phyloP scores from a whole-genome alignment of 768 basidiomycete species.

The Tulasnella sp. region DNA sequence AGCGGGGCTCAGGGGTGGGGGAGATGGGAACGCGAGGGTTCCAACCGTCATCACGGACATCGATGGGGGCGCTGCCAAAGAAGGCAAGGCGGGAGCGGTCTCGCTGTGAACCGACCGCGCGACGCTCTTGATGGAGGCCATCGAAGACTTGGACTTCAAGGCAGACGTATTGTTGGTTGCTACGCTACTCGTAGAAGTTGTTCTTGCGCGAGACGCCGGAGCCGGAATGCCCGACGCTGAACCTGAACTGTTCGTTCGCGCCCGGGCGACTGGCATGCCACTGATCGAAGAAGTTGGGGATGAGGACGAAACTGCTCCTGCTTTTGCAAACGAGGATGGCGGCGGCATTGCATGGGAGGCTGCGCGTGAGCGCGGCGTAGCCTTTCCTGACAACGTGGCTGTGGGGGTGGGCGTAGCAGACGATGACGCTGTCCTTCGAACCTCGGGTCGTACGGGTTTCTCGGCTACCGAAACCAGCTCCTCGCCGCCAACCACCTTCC shows the following conservation, averaged over 20 bases:
- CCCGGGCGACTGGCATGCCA: neutral
- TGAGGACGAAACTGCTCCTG: neutral
- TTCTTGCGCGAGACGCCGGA: conserved; percentile 5
- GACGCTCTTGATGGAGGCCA: conserved; percentile 14
- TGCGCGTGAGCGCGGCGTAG: neutral
- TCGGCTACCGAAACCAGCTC: neutral
- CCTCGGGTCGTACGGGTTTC: conserved; percentile 5
- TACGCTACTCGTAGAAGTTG: conserved; percentile 14
- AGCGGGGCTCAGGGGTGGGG: conserved; percentile 30
- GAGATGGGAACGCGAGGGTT: conserved; percentile 30
- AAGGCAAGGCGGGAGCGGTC: conserved; percentile 6
- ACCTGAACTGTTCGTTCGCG: conserved; percentile 12
- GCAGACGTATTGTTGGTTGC: conserved; percentile 13
- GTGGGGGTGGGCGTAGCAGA: neutral
- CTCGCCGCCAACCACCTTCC: neutral
- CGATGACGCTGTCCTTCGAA: neutral
- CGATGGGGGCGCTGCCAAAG: neutral
- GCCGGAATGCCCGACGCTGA: conserved; percentile 19
- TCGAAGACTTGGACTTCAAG: conserved; percentile 4
- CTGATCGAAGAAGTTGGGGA: conserved; percentile 10
- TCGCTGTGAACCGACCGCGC: conserved; percentile 7
- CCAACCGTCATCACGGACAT: conserved; percentile 31
- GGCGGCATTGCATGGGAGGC: conserved; percentile 6
- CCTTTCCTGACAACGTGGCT: conserved; percentile 17
- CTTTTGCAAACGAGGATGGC: conserved; percentile 7